Percentiles rank a stretch among this genome's conserved stretches.
These are phyloP conservation scores for Cordyceps sp. DNA, from an alignment of 2,329 filamentous ascomycete genomes.

Conservation along the genomic window DNA sequence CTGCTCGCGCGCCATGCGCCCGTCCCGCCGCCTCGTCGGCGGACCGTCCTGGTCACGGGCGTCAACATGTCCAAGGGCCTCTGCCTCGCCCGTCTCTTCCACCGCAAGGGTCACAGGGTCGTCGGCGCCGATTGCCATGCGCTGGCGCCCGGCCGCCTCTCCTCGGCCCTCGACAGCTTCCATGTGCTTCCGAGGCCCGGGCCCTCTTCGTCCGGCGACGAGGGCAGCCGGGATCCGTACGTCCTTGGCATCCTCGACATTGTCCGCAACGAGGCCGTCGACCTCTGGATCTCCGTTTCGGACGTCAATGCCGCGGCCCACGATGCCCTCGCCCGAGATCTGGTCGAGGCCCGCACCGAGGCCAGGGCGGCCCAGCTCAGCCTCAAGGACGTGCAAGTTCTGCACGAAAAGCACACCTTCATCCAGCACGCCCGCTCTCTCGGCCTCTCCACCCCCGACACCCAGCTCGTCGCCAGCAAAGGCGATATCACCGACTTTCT, in stretches of 20 bases:
- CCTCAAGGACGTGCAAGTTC: slow-evolving; percentile 31
- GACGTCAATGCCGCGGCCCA: slow-evolving; percentile 49
- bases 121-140: slow-evolving; percentile 51
- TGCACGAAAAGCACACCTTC: slow-evolving; percentile 53
- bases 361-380: slow-evolving; percentile 51
- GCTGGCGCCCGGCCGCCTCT: slow-evolving; percentile 38
- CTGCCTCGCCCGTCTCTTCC: slow-evolving; percentile 46
- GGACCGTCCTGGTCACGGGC: slow-evolving; percentile 53
- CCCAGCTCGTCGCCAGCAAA: slow-evolving; percentile 32
- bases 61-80: slow-evolving; percentile 59
- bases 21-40: neutral
- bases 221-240: slow-evolving; percentile 25
- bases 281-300: slow-evolving; percentile 61
- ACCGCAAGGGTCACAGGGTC: slow-evolving; percentile 48
- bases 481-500: slow-evolving; percentile 37
- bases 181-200: slow-evolving; percentile 21
- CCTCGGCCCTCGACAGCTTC: slow-evolving; percentile 36
- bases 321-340: slow-evolving; percentile 48
- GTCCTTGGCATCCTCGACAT: slow-evolving; percentile 38
- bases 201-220: neutral
- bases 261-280: slow-evolving; percentile 40
- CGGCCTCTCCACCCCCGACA: slow-evolving; percentile 36
- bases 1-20: neutral
- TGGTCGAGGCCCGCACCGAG: slow-evolving; percentile 36
- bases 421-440: slow-evolving; percentile 37